phyloP scores from a whole-genome alignment of 78 protist genomes.

The Anaeramoeba flamelloides region DNA sequence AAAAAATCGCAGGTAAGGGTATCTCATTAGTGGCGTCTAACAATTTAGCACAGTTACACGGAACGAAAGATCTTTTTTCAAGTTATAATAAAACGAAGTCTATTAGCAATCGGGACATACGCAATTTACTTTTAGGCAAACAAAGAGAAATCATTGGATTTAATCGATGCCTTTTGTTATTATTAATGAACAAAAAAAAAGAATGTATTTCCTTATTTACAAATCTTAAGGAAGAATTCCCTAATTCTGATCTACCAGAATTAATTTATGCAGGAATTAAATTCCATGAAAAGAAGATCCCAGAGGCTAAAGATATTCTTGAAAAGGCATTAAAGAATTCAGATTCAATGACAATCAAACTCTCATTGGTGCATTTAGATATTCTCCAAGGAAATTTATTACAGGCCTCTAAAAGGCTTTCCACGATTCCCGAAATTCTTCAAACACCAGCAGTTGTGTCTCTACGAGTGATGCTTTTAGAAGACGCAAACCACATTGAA shows the following conservation, averaged over 20 bases:
- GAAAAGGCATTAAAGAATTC: not conserved
- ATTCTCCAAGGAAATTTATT: not conserved
- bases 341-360: not conserved
- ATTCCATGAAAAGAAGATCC: not conserved
- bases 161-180: not conserved
- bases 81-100: not conserved
- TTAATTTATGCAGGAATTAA: not conserved
- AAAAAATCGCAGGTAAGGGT: too few species aligned
- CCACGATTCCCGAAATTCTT: not conserved
- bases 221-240: not conserved
- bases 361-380: not conserved
- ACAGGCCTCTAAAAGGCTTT: not conserved
- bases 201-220: not conserved
- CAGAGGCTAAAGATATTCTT: not conserved
- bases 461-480: not conserved
- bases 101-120: not conserved
- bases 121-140: not conserved
- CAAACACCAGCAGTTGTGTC: not conserved
- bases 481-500: not conserved
- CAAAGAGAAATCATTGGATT: not conserved
- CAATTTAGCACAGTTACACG: not conserved
- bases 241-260: not conserved
- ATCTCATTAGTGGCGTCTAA: too few species aligned
- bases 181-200: not conserved
- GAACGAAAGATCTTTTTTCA: not conserved